Evolutionary conservation across 495 filamentous ascomycete genomes (phyloP).

Genomic region (Trichoderma reesei): DNA sequence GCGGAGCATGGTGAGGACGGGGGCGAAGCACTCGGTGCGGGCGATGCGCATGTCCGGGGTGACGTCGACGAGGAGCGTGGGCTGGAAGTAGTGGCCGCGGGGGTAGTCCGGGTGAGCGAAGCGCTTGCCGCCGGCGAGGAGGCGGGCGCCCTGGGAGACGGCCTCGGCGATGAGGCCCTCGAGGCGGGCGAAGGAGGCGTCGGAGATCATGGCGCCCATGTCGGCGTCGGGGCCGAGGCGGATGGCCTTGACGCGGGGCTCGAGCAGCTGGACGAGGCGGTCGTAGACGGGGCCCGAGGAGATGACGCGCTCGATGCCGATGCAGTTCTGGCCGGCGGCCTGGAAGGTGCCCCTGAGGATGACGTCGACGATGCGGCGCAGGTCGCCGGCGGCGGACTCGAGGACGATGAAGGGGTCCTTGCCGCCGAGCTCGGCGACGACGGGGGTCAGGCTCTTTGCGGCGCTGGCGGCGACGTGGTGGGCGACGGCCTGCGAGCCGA

Average conservation of each 20-base stretch:
- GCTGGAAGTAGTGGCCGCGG: slow-evolving; percentile 80
- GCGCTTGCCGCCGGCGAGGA: slow-evolving; percentile 73
- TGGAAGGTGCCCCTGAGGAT: slow-evolving; percentile 91
- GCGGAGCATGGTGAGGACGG: slow-evolving; percentile 75
- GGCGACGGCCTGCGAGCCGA: slow-evolving; percentile 79
- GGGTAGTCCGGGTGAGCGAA: slow-evolving; percentile 58
- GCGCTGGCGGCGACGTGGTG: slow-evolving; percentile 80
- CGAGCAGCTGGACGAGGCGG: slow-evolving; percentile 57
- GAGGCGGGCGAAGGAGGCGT: slow-evolving; percentile 55
- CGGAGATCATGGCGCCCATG: slow-evolving; percentile 83
- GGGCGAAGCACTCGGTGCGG: slow-evolving; percentile 84
- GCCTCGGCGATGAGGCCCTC: slow-evolving; percentile 68
- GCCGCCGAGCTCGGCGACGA: slow-evolving; percentile 83
- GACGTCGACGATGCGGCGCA: slow-evolving; percentile 63
- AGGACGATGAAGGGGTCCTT: slow-evolving; percentile 94
- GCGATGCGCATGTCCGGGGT: slow-evolving; percentile 72
- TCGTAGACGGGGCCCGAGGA: slow-evolving; percentile 65
- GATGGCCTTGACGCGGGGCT: slow-evolving; percentile 58
- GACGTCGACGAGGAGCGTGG: slow-evolving; percentile 83
- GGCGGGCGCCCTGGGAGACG: slow-evolving; percentile 62
- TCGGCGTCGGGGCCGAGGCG: slow-evolving; percentile 59
- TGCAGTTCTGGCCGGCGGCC: slow-evolving; percentile 95
- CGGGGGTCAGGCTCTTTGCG: slow-evolving; percentile 71
- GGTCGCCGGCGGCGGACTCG: slow-evolving; percentile 56
- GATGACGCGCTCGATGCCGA: slow-evolving; percentile 90